Conservation (phyloP, 345 rosid species). For the Murraya koenigii region DNA sequence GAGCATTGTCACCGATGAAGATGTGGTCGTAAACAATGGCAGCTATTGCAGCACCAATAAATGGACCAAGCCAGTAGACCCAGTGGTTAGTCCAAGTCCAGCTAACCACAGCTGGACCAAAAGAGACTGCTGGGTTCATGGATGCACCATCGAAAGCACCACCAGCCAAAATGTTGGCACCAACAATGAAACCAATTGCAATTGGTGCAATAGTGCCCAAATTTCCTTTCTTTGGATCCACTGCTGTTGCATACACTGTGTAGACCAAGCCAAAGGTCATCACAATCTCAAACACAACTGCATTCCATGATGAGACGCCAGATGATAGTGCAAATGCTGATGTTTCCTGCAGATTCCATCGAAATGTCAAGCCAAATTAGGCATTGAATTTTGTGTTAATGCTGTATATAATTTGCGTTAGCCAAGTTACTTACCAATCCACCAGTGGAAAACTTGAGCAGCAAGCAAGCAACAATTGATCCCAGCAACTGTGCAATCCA, state of each 20-base stretch:
- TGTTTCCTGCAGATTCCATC: constrained; percentile 26
- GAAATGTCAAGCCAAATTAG: not conserved
- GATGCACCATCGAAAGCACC: constrained; percentile 60
- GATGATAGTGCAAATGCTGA: constrained; percentile 40
- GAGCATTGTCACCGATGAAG: constrained; percentile 41
- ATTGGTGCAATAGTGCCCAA: constrained; percentile 48
- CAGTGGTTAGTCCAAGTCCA: constrained; percentile 69
- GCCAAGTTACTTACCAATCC: constrained; percentile 44
- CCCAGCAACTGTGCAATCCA: constrained; percentile 88
- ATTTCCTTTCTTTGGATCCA: constrained; percentile 60
- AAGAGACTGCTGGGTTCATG: constrained; percentile 77
- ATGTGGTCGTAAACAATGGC: constrained; percentile 49
- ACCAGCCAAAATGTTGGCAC: constrained; percentile 56
- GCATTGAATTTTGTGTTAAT: not conserved
- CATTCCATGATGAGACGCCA: constrained; percentile 44
- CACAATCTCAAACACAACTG: constrained; percentile 60
- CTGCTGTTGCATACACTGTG: constrained; percentile 64
- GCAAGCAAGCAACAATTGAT: constrained; percentile 73
- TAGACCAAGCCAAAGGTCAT: constrained; percentile 73
- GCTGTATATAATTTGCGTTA: not conserved
- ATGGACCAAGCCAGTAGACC: constrained; percentile 72
- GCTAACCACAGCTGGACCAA: constrained; percentile 75
- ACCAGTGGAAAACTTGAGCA: constrained; percentile 71
- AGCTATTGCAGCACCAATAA: constrained; percentile 58
- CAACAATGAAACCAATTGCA: constrained; percentile 54